Percentiles rank a stretch among this genome's conserved stretches.
Conservation (phyloP, 371 early-diverging fungal species). For the Choanephora cucurbitarum region DNA sequence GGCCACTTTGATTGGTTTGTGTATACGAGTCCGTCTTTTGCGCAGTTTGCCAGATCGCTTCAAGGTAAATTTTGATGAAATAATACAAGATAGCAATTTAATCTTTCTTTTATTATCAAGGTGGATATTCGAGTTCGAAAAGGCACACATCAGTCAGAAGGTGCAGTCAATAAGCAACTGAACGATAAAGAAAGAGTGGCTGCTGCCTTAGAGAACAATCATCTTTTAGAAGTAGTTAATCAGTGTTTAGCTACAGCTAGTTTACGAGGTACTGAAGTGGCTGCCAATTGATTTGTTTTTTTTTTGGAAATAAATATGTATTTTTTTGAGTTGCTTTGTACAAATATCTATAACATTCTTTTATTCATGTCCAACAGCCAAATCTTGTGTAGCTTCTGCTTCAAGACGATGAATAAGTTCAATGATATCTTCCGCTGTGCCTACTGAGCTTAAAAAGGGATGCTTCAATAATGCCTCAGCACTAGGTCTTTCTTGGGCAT, state of each 20-base stretch:
- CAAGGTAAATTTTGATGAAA: constrained; percentile 59
- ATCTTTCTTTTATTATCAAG: too few species aligned
- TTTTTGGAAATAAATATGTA: too few species aligned
- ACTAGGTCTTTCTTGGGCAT: constrained; percentile 47
- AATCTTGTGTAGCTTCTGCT: constrained; percentile 22
- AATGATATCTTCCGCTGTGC: constrained; percentile 32
- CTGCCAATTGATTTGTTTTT: constrained; percentile 14
- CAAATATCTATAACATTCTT: too few species aligned
- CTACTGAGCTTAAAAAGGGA: constrained; percentile 36
- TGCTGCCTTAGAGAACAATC: constrained; percentile 97
- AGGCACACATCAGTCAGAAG: constrained; percentile 96
- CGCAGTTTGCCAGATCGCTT: constrained; percentile 87
- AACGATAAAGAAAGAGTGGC: constrained; percentile 99
- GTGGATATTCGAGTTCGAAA: constrained; percentile 88
- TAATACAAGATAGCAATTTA: too few species aligned
- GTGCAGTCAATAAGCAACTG: constrained; percentile 97
- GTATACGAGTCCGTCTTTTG: constrained; percentile 92
- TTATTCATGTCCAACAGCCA: constrained; percentile 18
- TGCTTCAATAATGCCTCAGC: constrained; percentile 51
- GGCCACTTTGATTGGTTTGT: constrained; percentile 99
- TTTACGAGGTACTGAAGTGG: constrained; percentile 32
- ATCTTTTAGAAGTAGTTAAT: constrained; percentile 92
- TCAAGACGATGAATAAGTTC: constrained; percentile 31
- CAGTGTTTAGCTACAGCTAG: constrained; percentile 79
- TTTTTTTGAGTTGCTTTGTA: too few species aligned